These are phyloP conservation scores for Mycena vulgaris DNA, from an alignment of 768 basidiomycete genomes.

Conservation along the genomic window DNA sequence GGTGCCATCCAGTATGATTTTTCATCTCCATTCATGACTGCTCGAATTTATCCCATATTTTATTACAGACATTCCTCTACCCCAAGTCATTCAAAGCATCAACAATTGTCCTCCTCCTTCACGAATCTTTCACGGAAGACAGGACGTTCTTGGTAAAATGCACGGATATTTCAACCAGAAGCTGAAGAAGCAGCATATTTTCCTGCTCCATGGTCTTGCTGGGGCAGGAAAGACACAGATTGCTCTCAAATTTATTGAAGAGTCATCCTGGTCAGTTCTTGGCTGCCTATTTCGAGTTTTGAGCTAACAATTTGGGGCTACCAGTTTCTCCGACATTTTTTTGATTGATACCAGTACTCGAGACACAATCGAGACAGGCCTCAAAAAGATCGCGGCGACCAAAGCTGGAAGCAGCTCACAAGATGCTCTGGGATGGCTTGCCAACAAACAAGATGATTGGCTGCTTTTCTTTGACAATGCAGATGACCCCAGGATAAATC, in stretches of 20 bases:
- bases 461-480: slow-evolving; percentile 21
- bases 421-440: slow-evolving; percentile 14
- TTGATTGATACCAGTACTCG: slow-evolving; percentile 19
- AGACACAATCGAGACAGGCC: not conserved
- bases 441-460: not conserved
- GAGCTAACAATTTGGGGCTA: not conserved
- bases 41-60: not conserved
- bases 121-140: slow-evolving; percentile 5
- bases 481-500: slow-evolving; percentile 12
- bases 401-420: not conserved
- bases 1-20: slow-evolving; percentile 7
- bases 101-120: slow-evolving; percentile 14
- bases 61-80: not conserved
- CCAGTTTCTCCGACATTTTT: slow-evolving; percentile 22
- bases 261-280: slow-evolving; percentile 10
- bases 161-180: not conserved
- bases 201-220: not conserved
- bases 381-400: slow-evolving; percentile 14
- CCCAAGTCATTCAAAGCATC: not conserved
- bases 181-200: not conserved
- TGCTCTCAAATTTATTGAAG: too few species aligned
- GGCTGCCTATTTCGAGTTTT: not conserved
- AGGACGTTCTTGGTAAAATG: not conserved
- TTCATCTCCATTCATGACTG: not conserved
- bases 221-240: slow-evolving; percentile 29